Base-by-base conservation (phyloP, 2,329 filamentous ascomycete genomes). In the Microsporum ferrugineum region DNA sequence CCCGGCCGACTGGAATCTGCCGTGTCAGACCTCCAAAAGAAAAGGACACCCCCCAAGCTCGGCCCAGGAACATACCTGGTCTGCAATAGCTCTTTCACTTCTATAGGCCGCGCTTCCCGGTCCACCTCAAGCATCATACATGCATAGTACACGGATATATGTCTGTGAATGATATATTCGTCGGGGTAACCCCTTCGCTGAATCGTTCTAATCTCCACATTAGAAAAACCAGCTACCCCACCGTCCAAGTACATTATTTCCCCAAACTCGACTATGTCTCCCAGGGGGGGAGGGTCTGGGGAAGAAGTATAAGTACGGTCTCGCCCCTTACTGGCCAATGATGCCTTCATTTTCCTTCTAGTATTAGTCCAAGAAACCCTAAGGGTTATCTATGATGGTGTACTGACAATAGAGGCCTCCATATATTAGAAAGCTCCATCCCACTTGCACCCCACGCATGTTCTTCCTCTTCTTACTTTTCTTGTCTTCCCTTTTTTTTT, bases 221-320 rank as follows among this genome's bases (percentile, higher is more conserved):
- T 31, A 51, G 51, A 36, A 55, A 36, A 17, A 36, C 51, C 31
- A 8, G 10, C 33, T 36, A 17, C 51, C 51, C 51, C 51, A 55
- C 51, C 31, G 31, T 23, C 45, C 45, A 51, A 55, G 51, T n/a
- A 55, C 29, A 36, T 55, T 55, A 55, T 55, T 55, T 55, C 51
- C 51, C 51, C 51, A 55, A 51, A 55, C 51, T 55, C 31, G 51
- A 53, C 29, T 31, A 23, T 29, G 2, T 14, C 27, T 23, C 17
- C n/a, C 17, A 43, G 39, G n/a, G n/a, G 17, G 6, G 33, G 31
- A 14, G 49, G 12, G 51, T 55, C 51, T 55, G 51, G 51, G 51
- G 51, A 55, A 55, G 51, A 55, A 51, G 51, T 36, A 55, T 55
- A 55, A 34, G 51, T 55, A 55, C 51, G 51, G 51, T 36, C 51